Conservation (phyloP, 2,329 filamentous ascomycete species). For the Cladophialophora yegresii region DNA sequence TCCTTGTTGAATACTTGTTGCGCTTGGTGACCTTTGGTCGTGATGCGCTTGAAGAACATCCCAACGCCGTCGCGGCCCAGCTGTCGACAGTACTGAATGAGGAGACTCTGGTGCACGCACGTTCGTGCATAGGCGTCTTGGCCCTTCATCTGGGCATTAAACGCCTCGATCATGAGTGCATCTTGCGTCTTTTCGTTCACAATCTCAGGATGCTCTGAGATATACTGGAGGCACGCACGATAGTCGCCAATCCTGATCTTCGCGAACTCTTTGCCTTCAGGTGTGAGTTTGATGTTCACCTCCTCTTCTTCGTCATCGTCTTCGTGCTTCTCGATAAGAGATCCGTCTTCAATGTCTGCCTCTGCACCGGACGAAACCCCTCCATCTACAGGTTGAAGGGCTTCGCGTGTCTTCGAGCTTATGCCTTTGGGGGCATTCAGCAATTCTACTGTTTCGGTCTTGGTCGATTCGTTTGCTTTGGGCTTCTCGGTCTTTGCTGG, state of each 20-base stretch:
- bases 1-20: constrained; percentile 90
- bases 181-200: constrained; percentile 85
- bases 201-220: constrained; percentile 75
- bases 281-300: constrained; percentile 72
- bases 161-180: constrained; percentile 84
- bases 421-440: constrained; percentile 59
- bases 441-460: constrained; percentile 62
- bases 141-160: constrained; percentile 78
- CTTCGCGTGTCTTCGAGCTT: constrained; percentile 40
- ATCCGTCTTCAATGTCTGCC: constrained; percentile 61
- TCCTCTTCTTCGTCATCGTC: constrained; percentile 62
- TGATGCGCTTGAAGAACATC: constrained; percentile 95
- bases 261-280: constrained; percentile 77
- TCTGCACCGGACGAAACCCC: constrained; percentile 60
- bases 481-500: constrained; percentile 42
- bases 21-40: constrained; percentile 83
- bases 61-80: constrained; percentile 84
- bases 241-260: constrained; percentile 77
- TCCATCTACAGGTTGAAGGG: constrained; percentile 44
- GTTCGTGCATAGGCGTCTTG: constrained; percentile 76
- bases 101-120: constrained; percentile 88
- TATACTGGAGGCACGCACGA: constrained; percentile 70
- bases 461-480: constrained; percentile 23
- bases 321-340: constrained; percentile 41
- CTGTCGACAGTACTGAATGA: constrained; percentile 92